Conservation (phyloP, 345 rosid genomes). For the Leavenworthia alabamica region DNA sequence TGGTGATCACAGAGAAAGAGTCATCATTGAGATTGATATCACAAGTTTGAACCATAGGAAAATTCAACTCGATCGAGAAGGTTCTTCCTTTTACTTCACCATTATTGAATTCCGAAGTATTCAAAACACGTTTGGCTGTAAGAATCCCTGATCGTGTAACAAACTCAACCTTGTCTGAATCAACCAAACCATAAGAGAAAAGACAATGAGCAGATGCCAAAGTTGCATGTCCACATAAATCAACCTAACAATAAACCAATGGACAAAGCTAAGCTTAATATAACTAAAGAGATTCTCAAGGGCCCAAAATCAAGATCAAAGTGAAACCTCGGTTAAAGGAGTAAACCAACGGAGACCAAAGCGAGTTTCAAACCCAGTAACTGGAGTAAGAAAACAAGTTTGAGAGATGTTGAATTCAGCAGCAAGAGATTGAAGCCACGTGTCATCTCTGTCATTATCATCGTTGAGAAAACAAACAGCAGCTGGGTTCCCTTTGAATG, state of each 20-base stretch:
- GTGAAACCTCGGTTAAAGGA: conserved; percentile 36
- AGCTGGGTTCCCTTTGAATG: conserved; percentile 87
- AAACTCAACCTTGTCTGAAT: conserved; percentile 53
- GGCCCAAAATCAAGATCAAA: background rate
- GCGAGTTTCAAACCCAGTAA: conserved; percentile 22
- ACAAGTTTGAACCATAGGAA: conserved; percentile 37
- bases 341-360: conserved; percentile 69
- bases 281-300: too few species aligned
- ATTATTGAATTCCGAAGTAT: conserved; percentile 14
- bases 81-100: conserved; percentile 28
- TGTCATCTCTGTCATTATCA: conserved; percentile 52
- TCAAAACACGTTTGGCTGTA: conserved; percentile 45
- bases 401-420: conserved; percentile 51
- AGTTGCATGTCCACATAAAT: conserved; percentile 84
- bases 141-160: conserved; percentile 60
- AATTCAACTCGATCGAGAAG: conserved; percentile 47
- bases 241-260: conserved; percentile 39
- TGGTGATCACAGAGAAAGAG: conserved; percentile 33
- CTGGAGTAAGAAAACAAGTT: conserved; percentile 42
- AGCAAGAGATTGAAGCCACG: conserved; percentile 63
- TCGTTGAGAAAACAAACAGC: conserved; percentile 58
- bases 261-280: background rate
- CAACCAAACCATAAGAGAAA: conserved; percentile 46
- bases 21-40: conserved; percentile 35
- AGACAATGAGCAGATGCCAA: conserved; percentile 70